Evolutionary conservation across 495 filamentous ascomycete genomes (phyloP), one percentile per base, ranked within the genome.

Genomic region (Cetradonia linearis): DNA sequence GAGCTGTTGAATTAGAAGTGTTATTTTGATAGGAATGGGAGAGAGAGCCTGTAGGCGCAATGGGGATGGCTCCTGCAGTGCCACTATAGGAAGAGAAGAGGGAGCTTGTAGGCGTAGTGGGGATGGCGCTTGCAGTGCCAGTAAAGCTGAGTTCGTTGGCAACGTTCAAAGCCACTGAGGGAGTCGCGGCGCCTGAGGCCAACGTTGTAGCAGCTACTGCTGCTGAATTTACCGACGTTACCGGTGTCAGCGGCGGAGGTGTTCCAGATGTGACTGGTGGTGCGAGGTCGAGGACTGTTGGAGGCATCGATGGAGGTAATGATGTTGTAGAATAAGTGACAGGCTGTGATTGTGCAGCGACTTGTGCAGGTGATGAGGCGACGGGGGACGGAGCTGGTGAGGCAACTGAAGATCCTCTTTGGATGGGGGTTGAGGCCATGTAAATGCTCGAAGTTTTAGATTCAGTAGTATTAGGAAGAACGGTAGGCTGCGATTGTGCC

Each of bases 241-340:
- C 28, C 16, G 44, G 18, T 13, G 46, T 37, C 18, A 34, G 3
- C 10, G 25, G 18, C 25, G 58, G 38, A 53, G 58, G 36, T 16
- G 58, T 3, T 14, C 34, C 48, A 13, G 58, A 60, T 2, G 50
- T 37, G 1, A 60, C 20, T 3, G 58, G 58, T 16, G 58, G 58
- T 13, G 49, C 38, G 31, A 62, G 33, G 28, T 30, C 53, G 13
- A 56, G 44, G 3, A 56, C 47, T 27, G 33, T 31, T 18, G 59
- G 59, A 34, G 38, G 59, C 49, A 37, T 20, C 11, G 59, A 47
- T 34, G 55, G 55, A n/a, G 60, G 54, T 11, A 44, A 48, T 27
- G 33, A 6, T 11, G 42, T 54, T 14, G 40, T 23, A 27, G 56
- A 58, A 14, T 27, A 46, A 10, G 31, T 48, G 5, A 30, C n/a